Evolutionary conservation across 106 monocot species (phyloP), one percentile per base, ranked within the genome.

Genomic region (Apostasia shenzhenica): DNA sequence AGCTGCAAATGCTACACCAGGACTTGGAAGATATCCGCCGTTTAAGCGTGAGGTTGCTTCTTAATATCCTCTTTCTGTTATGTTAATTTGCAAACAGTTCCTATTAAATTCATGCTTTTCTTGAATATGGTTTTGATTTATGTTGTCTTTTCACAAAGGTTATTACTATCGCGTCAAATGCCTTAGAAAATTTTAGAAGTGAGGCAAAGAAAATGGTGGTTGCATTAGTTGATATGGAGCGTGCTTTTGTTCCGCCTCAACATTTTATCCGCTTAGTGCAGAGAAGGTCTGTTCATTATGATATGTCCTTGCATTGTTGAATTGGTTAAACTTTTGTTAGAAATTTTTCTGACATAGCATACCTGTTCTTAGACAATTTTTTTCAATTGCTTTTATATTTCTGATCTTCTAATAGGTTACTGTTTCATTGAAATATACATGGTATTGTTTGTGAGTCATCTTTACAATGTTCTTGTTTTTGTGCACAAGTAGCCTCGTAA

Each of bases 211-310:
- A 88, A 69, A 95, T 95, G 95, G 95, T 95, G 39, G 84, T 95
- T 67, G 95, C 95, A 66, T 77, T 95, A 61, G 91, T 95, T 76
- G 95, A 95, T 78, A 95, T 95, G 95, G 95, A 95, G 69, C 88
- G 95, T 70, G 95, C 88, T 59, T 95, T 91, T 89, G 95, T 95
- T 78, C 95, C 95, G 67, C 95, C 95, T 70, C 89, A 89, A 70
- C 89, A 89, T 61, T 89, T 89, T 57, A 89, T 89, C 66, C 89
- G 89, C 42, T 68, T 89, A 61, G 80, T 89, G 44, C 89, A 89
- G 48, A 82, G 82, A 53, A 89, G 89, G 89, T 86, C 73, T 61
- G 55, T 64, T 76, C 56, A 3, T 67, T 26, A 26, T 26, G 26
- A 26, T 26, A 0, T 26, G 26, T 26, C 26, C 26, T 26, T 26